Percentiles rank a stretch among this genome's conserved stretches.
Conservation (phyloP, 495 filamentous ascomycete species). For the Corynascus novoguineensis region DNA sequence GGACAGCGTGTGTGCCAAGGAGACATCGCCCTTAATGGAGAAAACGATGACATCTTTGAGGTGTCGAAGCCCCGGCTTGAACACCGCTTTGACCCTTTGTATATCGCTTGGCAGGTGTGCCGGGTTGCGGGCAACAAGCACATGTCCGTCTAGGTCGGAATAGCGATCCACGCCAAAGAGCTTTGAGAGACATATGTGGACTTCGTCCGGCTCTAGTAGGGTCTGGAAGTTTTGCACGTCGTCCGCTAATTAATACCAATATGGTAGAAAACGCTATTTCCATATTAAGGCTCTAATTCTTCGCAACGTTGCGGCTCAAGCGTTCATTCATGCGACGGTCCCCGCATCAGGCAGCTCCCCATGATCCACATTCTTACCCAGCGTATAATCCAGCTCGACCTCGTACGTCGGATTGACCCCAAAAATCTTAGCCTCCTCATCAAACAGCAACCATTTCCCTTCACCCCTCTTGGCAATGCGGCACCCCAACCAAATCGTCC, state of each 20-base stretch:
- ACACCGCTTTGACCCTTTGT: constrained; percentile 56
- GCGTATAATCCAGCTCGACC: constrained; percentile 19
- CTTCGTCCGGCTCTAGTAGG: too few relatives aligned
- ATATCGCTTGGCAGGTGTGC: constrained; percentile 79
- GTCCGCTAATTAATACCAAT: too few relatives aligned
- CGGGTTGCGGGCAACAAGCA: constrained; percentile 81
- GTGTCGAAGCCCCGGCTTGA: constrained; percentile 63
- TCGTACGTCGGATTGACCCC: constrained; percentile 27
- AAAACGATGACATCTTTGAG: constrained; percentile 87
- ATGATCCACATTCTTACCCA: constrained; percentile 17
- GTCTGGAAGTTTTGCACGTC: too few relatives aligned
- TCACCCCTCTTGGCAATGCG: constrained; percentile 43
- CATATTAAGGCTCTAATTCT: too few relatives aligned
- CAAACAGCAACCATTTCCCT: constrained; percentile 35
- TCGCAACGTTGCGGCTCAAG: too few relatives aligned
- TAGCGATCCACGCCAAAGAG: too few relatives aligned
- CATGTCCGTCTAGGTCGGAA: too few relatives aligned
- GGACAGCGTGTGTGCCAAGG: constrained; percentile 75
- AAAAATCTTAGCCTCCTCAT: constrained; percentile 29
- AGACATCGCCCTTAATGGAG: constrained; percentile 58
- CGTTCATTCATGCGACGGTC: neutral
- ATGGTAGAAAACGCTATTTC: too few relatives aligned
- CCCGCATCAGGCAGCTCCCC: constrained; percentile 28
- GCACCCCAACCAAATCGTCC: constrained; percentile 69
- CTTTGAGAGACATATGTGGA: too few relatives aligned